Base-by-base conservation (phyloP, 345 rosid genomes). In the Angophora floribunda region DNA sequence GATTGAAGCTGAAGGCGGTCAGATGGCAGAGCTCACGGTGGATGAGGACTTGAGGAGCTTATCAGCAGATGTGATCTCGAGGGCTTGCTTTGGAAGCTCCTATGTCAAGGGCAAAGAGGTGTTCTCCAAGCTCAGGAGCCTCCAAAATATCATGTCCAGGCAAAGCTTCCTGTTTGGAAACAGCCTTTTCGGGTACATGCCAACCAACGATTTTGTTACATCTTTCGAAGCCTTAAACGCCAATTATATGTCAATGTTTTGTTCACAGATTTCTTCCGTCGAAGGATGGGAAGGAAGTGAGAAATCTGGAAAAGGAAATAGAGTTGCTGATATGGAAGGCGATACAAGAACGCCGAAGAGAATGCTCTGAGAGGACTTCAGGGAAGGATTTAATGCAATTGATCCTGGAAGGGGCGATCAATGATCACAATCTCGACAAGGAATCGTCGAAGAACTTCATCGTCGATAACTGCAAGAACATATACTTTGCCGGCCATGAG, bases 401-500 rank as follows among this genome's bases (percentile, higher is more conserved):
- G 79, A 91, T 97, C 86, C 89, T 97, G 79, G 97, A 97, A 44
- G 97, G 93, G 7, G 97, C 97, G 9, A 87, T 90, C 47, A 92
- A 88, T 78, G 89, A 90, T 85, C 89, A 86, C 52, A 87, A 24
- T 50, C 90, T 88, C 1, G 93, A 90, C 75, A 87, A 89, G 88
- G 93, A 88, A 51, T 91, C 96, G 21, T 91, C 94, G 13, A 95
- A 90, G 92, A 86, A 89, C 28, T 96, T 96, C 86, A 93, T 97
- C 4, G 96, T 97, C 49, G 99, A 97, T 82, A 97, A 97, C 86
- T 96, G 99, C 93, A 97, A 97, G 90, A 95, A 92, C 90, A 94
- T 97, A 61, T 97, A 96, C 92, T 96, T 97, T 9, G 97, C 98
- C 0, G 98, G 98, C n/a, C 95, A 95, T 79, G 99, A 95, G 87